Evolutionary conservation across 257 asterid species (phyloP), one percentile per base, ranked within the genome.

Genomic region (Lycium barbarum): DNA sequence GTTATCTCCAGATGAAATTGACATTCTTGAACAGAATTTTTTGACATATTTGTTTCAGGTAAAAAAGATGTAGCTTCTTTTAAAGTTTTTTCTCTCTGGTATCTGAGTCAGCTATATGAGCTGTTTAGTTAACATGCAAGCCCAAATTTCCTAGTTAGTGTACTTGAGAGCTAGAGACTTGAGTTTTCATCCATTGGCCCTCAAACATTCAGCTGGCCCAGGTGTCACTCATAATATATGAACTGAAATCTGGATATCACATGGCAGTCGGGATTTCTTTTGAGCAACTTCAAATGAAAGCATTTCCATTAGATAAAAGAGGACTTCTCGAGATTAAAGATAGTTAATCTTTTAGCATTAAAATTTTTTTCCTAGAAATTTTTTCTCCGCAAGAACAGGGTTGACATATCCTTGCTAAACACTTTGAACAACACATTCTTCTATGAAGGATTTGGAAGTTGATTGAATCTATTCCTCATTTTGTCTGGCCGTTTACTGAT

Each of bases 31-130:
- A 90, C 99, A 91, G 87, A 96, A 96, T 84, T 96, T 96, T 87
- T 85, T 96, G 90, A 90, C 86, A 10, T 96, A 93, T 89, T 84
- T 96, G 88, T 96, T 95, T 89, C 95, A 96, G 98, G 99, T 93
- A 87, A 57, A 18, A 38, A 84, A 22, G 13, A 33, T 76, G 82
- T 7, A 53, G 82, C 26, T 51, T 76, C 63, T 7, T 76, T 63
- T 76, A 26, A 76, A 26, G n/a, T 26, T 51, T 51, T 76, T 2
- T 51, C n/a, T 53, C 61, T 49, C 43, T 49, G 81, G 40, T 74
- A 49, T 26, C 61, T 22, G 43, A 74, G 43, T 12, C 13, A 74
- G 81, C 62, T 74, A 49, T 12, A 49, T 49, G 59, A 53, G 81
- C 81, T 22, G n/a, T 74, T 74, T 49, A 49, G 43, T 74, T 74